Conservation (phyloP, 352 stramenopile genomes). For the Phytophthora ramorum region DNA sequence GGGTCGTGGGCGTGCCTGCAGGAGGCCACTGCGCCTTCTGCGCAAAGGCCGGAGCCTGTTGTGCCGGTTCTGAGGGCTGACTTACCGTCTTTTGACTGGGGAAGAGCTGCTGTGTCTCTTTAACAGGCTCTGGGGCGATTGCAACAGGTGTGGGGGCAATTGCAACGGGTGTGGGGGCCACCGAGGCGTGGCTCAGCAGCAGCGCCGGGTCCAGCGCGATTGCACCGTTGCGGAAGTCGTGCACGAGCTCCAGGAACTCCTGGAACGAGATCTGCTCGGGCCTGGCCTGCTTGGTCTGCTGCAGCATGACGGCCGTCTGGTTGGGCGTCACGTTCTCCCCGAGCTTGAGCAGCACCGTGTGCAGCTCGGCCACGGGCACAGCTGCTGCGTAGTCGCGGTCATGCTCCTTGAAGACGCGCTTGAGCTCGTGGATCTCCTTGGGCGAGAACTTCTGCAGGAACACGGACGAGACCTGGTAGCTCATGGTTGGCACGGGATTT, state of each 20-base stretch:
- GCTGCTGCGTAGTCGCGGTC: constrained; percentile 74
- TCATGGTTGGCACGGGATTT: constrained; percentile 51
- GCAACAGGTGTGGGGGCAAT: neutral
- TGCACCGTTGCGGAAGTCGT: constrained; percentile 74
- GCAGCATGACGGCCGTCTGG: constrained; percentile 63
- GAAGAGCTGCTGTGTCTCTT: constrained; percentile 30
- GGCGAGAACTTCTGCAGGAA: constrained; percentile 90
- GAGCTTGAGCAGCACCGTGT: constrained; percentile 75
- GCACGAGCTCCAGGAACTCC: constrained; percentile 83
- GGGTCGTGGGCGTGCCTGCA: constrained; percentile 5
- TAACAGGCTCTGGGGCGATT: constrained; percentile 14
- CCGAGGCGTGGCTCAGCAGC: constrained; percentile 51
- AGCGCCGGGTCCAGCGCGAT: constrained; percentile 61
- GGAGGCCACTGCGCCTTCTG: constrained; percentile 69
- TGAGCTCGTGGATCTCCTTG: constrained; percentile 89
- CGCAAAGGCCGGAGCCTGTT: constrained; percentile 40
- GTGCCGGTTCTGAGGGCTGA: constrained; percentile 20
- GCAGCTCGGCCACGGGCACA: constrained; percentile 55
- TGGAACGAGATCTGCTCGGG: constrained; percentile 68
- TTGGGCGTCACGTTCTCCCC: constrained; percentile 81
- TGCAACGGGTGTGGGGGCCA: constrained; percentile 26
- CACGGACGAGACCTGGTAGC: constrained; percentile 83
- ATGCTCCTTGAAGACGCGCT: constrained; percentile 88
- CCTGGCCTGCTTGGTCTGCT: constrained; percentile 65
- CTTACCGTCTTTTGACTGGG: constrained; percentile 26